phyloP scores from a whole-genome alignment of 2,329 filamentous ascomycete genomes.

The Microsporum audouinii region DNA sequence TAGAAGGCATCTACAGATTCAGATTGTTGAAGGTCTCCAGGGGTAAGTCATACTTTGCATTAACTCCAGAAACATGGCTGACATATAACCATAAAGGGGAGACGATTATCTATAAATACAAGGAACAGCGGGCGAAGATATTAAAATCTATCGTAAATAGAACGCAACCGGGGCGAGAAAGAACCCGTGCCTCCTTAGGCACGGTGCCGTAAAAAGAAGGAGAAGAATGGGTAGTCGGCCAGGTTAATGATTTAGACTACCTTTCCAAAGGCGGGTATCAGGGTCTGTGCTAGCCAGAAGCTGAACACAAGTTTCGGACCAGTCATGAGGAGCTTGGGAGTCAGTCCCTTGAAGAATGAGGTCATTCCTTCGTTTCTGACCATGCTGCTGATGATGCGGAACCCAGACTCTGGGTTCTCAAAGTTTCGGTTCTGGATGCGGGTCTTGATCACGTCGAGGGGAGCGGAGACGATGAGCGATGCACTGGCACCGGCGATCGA shows the following conservation, averaged over 20 bases:
- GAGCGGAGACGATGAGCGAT: slow-evolving; percentile 90
- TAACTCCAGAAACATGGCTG: background rate
- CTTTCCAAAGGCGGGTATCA: slow-evolving; percentile 85
- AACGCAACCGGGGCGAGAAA: background rate
- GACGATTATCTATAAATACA: slow-evolving; percentile 5
- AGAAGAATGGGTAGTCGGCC: background rate
- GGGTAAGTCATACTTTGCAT: background rate
- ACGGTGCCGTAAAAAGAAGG: background rate
- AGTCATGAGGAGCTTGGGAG: slow-evolving; percentile 97
- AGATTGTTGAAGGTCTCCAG: background rate
- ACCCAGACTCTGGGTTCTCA: slow-evolving; percentile 89
- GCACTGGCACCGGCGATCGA: slow-evolving; percentile 91
- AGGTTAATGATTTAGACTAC: slow-evolving; percentile 39
- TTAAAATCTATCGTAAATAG: slow-evolving; percentile 3
- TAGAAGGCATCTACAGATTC: no score
- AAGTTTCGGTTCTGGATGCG: slow-evolving; percentile 98
- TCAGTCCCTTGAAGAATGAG: slow-evolving; percentile 95
- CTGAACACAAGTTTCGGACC: slow-evolving; percentile 98
- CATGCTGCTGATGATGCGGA: slow-evolving; percentile 88
- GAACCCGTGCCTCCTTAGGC: background rate
- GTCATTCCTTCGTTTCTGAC: slow-evolving; percentile 72
- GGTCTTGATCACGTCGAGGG: slow-evolving; percentile 95
- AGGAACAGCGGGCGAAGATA: background rate
- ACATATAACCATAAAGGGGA: background rate
- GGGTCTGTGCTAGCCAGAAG: slow-evolving; percentile 97